phyloP scores from a whole-genome alignment of 1,284 basidiomycete species.

The Tilletiopsis washingtonensis region DNA sequence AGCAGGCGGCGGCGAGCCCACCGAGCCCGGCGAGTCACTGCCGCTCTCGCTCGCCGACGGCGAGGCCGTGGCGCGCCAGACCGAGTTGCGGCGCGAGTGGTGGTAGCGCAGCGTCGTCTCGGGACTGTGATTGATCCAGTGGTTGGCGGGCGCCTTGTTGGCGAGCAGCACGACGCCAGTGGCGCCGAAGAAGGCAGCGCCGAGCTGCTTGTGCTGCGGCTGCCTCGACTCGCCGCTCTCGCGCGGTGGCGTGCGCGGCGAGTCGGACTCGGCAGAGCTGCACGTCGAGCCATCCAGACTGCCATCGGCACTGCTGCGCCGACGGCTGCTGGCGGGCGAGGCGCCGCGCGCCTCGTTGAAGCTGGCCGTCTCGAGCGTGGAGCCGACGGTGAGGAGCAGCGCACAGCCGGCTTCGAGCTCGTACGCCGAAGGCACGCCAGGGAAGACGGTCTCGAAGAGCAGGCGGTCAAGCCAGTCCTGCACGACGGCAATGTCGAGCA shows the following conservation, averaged over 20 bases:
- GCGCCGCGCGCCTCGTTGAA: not conserved
- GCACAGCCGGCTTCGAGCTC: conserved; percentile 36
- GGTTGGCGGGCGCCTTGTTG: not conserved
- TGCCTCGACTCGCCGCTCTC: too few relatives aligned
- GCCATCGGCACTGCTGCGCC: not conserved
- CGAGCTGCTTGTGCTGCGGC: too few relatives aligned
- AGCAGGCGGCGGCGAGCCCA: too few relatives aligned
- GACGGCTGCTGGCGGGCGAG: not conserved
- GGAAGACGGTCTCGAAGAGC: conserved; percentile 23
- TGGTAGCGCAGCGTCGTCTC: too few relatives aligned
- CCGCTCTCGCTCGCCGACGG: too few relatives aligned
- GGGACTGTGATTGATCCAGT: not conserved
- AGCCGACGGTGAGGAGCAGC: conserved; percentile 23
- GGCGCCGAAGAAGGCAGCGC: too few relatives aligned
- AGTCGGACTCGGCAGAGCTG: not conserved
- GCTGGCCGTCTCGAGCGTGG: conserved; percentile 16
- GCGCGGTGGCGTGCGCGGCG: not conserved
- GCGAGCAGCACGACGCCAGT: too few relatives aligned
- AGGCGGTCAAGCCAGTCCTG: conserved; percentile 30
- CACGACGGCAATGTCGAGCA: conserved; percentile 1
- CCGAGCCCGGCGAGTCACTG: too few relatives aligned
- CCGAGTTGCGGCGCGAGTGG: too few relatives aligned
- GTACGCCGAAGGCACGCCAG: conserved; percentile 27
- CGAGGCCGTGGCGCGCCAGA: too few relatives aligned
- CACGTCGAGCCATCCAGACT: not conserved